Conservation (phyloP, 2,329 filamentous ascomycete species). For the Drechslerella coelobrocha region DNA sequence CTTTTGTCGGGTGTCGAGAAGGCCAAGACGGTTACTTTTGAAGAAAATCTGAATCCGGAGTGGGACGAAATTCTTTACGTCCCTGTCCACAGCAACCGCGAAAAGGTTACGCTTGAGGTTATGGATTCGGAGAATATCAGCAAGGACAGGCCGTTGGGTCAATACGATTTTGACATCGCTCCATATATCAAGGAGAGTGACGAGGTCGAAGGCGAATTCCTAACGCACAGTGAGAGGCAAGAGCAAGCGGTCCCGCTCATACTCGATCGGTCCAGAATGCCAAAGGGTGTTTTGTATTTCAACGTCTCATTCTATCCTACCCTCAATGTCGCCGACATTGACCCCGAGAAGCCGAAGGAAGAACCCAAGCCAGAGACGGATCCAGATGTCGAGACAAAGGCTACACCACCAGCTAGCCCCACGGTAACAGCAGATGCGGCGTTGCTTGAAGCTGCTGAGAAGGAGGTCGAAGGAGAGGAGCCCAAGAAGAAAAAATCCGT, state of each 20-base stretch:
- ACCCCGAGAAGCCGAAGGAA: conserved; percentile 73
- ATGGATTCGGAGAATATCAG: conserved; percentile 96
- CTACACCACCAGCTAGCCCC: conserved; percentile 51
- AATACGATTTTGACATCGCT: conserved; percentile 75
- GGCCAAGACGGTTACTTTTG: conserved; percentile 89
- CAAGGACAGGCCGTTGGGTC: conserved; percentile 85
- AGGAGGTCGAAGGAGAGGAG: conserved; percentile 55
- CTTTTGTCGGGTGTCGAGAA: conserved; percentile 89
- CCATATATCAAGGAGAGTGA: conserved; percentile 82
- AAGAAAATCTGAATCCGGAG: conserved; percentile 92
- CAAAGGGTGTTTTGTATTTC: conserved; percentile 82
- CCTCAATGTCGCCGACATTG: conserved; percentile 84
- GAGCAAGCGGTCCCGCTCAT: conserved; percentile 72
- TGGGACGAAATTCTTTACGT: conserved; percentile 97
- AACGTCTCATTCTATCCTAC: conserved; percentile 89
- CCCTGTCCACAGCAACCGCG: conserved; percentile 81
- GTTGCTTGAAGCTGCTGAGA: conserved; percentile 62
- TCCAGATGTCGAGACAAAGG: conserved; percentile 51
- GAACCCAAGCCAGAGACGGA: conserved; percentile 10
- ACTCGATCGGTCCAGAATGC: conserved; percentile 73
- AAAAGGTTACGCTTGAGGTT: conserved; percentile 86
- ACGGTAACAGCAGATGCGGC: conserved; percentile 58
- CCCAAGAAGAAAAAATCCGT: conserved; percentile 66
- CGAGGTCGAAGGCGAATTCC: conserved; percentile 72
- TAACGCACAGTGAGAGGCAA: conserved; percentile 77